These are phyloP conservation scores for Rubus idaeus DNA, from an alignment of 306 rosid species.

Conservation along the genomic window DNA sequence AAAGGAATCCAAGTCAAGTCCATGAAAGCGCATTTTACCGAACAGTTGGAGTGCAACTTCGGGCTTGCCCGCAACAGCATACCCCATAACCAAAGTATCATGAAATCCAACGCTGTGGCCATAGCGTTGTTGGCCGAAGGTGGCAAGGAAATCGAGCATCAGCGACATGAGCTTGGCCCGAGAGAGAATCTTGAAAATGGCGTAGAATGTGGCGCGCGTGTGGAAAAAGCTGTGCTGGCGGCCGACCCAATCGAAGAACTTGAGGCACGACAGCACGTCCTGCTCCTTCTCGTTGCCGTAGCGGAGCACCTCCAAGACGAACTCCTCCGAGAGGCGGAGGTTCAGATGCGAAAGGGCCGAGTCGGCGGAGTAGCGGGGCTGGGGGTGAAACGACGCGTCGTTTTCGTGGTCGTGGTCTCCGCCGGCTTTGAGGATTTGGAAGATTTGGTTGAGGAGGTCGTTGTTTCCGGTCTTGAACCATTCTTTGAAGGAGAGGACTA, in stretches of 20 bases:
- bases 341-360: conserved; percentile 47
- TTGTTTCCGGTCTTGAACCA: conserved; percentile 50
- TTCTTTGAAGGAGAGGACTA: conserved; percentile 45
- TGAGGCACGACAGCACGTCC: conserved; percentile 63
- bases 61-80: conserved; percentile 71
- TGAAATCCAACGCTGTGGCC: conserved; percentile 37
- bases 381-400: conserved; percentile 16
- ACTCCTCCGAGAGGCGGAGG: conserved; percentile 44
- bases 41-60: conserved; percentile 59
- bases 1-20: conserved; percentile 56
- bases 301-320: conserved; percentile 61
- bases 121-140: conserved; percentile 16
- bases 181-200: conserved; percentile 60
- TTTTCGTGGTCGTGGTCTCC: not conserved
- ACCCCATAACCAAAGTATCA: conserved; percentile 69
- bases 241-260: conserved; percentile 94
- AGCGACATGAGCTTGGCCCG: conserved; percentile 47
- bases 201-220: conserved; percentile 58
- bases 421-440: conserved; percentile 36
- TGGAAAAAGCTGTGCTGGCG: conserved; percentile 55
- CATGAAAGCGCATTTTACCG: conserved; percentile 70
- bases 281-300: conserved; percentile 25
- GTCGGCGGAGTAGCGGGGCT: conserved; percentile 24
- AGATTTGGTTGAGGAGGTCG: conserved; percentile 44
- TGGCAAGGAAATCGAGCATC: conserved; percentile 48